Conservation (phyloP, 2,329 filamentous ascomycete species). For the Curvularia verruculosa region DNA sequence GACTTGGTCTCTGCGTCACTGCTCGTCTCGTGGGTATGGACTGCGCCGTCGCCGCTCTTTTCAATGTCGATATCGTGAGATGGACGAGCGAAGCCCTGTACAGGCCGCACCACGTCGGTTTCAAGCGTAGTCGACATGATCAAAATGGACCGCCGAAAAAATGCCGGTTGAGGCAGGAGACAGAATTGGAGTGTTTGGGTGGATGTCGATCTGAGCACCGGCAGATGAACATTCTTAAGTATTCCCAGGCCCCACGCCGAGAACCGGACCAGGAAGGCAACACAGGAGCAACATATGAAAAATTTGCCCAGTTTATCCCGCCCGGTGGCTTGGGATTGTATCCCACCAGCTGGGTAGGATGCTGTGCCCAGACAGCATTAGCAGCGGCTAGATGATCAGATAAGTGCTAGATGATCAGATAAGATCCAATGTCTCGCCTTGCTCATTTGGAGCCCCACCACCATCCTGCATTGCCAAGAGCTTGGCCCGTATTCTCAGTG, state of each 20-base stretch:
- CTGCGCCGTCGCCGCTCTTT: conserved; percentile 21
- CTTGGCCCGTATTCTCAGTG: conserved; percentile 22
- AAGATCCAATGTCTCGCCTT: conserved; percentile 31
- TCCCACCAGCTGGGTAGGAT: conserved; percentile 22
- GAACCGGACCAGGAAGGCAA: conserved; percentile 29
- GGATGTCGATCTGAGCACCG: conserved; percentile 18
- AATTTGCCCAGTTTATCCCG: conserved; percentile 26
- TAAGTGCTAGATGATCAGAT: conserved; percentile 39
- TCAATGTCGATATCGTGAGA: conserved; percentile 29
- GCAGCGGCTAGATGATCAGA: conserved; percentile 38
- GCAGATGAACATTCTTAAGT: conserved; percentile 24
- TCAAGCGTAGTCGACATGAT: conserved; percentile 22
- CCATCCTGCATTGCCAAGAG: conserved; percentile 18
- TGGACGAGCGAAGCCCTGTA: conserved; percentile 12
- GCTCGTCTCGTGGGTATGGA: conserved; percentile 13
- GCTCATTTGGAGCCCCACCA: conserved; percentile 8
- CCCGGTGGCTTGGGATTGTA: conserved; percentile 32
- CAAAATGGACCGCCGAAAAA: conserved; percentile 9
- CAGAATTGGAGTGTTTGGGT: conserved; percentile 18
- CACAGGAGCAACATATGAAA: conserved; percentile 21
- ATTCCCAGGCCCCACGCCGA: conserved; percentile 26
- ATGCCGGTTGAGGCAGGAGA: conserved; percentile 19
- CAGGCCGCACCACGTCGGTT: conserved; percentile 24
- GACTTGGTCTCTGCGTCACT: conserved; percentile 23
- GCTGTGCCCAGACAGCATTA: conserved; percentile 22